phyloP scores from a whole-genome alignment of 2,329 filamentous ascomycete species.

The Lachnellula hyalina region DNA sequence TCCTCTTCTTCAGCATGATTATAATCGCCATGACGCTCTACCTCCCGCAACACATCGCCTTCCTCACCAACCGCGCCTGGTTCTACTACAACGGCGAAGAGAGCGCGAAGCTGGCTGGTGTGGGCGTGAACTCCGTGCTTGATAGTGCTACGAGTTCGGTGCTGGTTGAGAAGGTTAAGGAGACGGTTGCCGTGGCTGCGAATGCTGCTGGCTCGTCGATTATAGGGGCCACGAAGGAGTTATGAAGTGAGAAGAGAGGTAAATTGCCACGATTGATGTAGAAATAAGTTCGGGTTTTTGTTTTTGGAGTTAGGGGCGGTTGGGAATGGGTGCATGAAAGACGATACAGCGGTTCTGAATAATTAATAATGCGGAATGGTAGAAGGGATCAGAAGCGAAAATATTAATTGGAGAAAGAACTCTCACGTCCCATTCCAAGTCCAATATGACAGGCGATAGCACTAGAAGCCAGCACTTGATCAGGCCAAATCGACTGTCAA shows the following conservation, averaged over 20 bases:
- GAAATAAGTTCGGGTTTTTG: not conserved
- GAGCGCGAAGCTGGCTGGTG: constrained; percentile 32
- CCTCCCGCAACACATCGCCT: constrained; percentile 83
- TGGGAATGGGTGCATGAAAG: not conserved
- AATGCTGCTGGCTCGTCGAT: constrained; percentile 11
- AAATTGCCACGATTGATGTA: constrained; percentile 4
- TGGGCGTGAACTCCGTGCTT: constrained; percentile 17
- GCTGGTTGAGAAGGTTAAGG: constrained; percentile 21
- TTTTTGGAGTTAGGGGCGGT: not conserved
- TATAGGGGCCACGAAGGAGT: constrained; percentile 21
- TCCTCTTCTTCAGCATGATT: constrained; percentile 82
- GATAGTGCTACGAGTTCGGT: constrained; percentile 19
- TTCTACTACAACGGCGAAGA: constrained; percentile 92
- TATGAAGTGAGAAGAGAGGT: constrained; percentile 12
- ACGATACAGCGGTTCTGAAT: no score
- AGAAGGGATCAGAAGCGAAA: no score
- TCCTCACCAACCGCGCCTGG: constrained; percentile 78
- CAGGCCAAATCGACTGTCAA: no score
- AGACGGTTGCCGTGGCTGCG: constrained; percentile 19
- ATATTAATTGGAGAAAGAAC: no score
- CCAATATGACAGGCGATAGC: no score
- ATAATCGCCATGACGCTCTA: constrained; percentile 85
- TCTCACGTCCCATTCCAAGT: no score
- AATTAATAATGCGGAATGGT: no score
- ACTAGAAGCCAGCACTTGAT: no score